These are phyloP conservation scores for Colletotrichum abscissum DNA, from an alignment of 2,329 filamentous ascomycete species.

Conservation along the genomic window DNA sequence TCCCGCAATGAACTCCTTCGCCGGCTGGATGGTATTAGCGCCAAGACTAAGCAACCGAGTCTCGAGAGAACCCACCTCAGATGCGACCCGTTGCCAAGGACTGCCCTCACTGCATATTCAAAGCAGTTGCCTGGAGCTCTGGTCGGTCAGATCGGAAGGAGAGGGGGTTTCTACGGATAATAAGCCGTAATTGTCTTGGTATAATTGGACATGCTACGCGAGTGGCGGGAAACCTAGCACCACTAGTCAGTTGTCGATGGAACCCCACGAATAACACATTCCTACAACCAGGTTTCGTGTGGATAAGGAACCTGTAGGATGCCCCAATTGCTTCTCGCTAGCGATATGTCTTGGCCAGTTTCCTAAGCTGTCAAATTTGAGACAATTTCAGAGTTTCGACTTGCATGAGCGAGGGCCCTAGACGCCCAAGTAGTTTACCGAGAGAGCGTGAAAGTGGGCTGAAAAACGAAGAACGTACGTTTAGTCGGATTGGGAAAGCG, in stretches of 20 bases:
- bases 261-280: background rate
- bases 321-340: background rate
- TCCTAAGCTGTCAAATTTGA: background rate
- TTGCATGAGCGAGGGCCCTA: background rate
- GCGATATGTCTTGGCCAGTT: background rate
- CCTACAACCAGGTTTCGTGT: background rate
- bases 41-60: background rate
- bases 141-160: background rate
- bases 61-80: background rate
- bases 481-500: background rate
- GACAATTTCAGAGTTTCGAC: background rate
- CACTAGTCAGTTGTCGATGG: background rate
- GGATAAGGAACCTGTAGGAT: background rate
- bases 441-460: background rate
- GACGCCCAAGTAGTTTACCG: background rate
- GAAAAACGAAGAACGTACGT: background rate
- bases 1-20: background rate
- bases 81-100: background rate
- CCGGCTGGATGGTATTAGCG: background rate
- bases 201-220: background rate
- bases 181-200: background rate
- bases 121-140: background rate
- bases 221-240: background rate
- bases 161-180: background rate
- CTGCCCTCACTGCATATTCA: background rate